Evolutionary conservation across 495 filamentous ascomycete species (phyloP).

Genomic region (Penicillium macrosclerotiorum): DNA sequence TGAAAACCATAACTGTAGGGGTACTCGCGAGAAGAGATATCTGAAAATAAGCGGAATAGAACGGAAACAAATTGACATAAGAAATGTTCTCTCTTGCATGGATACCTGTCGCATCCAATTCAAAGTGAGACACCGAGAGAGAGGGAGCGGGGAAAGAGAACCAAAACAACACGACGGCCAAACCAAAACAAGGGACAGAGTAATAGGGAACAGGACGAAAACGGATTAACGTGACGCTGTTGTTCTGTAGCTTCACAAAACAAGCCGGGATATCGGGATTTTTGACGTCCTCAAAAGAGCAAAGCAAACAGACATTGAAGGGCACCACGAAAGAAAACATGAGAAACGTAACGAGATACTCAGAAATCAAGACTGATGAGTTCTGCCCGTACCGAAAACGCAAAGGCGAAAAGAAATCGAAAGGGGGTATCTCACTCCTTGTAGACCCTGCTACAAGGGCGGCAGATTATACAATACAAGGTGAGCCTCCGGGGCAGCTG

Average conservation of each 20-base stretch:
- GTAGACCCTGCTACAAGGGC: conserved; percentile 39
- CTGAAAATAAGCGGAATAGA: neutral
- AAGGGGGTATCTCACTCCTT: conserved; percentile 25
- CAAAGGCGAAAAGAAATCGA: neutral
- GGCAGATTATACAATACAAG: conserved; percentile 29
- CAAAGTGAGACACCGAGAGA: neutral
- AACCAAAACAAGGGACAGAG: conserved; percentile 1
- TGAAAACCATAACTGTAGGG: conserved; percentile 24
- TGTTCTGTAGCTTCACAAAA: conserved; percentile 6
- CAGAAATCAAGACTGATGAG: neutral
- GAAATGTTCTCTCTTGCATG: conserved; percentile 1
- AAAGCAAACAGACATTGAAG: neutral
- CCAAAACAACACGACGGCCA: neutral
- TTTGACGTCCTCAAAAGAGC: neutral
- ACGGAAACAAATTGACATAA: conserved; percentile 9
- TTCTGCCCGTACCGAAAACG: conserved; percentile 5
- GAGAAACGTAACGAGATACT: neutral
- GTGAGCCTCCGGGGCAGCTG: conserved; percentile 18
- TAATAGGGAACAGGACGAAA: neutral
- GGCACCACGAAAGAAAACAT: neutral
- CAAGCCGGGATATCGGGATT: neutral
- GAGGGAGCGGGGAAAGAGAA: neutral
- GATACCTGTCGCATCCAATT: neutral
- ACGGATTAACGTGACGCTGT: neutral
- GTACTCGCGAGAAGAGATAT: conserved; percentile 25